Evolutionary conservation across 2,329 filamentous ascomycete genomes (phyloP), one percentile per base, ranked within the genome.

Genomic region (Penicillium sp.): DNA sequence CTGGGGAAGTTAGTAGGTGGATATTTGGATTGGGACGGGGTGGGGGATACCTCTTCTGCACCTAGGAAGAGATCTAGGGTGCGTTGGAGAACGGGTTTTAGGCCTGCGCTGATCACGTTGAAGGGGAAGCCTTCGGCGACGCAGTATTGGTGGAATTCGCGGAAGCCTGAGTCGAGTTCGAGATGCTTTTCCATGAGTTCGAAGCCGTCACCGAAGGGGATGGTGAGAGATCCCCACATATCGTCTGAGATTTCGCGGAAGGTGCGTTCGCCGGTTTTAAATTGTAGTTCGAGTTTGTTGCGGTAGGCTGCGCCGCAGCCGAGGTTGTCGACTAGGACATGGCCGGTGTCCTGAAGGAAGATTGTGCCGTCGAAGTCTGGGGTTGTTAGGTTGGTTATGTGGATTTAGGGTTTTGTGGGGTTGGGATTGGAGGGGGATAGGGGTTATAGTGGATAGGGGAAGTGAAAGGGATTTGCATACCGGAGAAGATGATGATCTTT

Each of bases 231-330:
- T 8, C 82, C 83, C 84, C 86, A 88, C 82, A 88, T 87, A 69
- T 88, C 86, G 61, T 88, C 85, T 0, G 85, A 88, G n/a, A 86
- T 84, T 4, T 88, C 86, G 48, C 84, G 79, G 77, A 88, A 88
- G 0, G 84, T 85, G 14, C 85, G 81, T 68, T 86, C 82, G 67
- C 86, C 86, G 4, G 73, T 78, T 64, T 85, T 83, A 71, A 88
- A 86, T 64, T 88, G 84, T 56, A 82, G 75, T 56, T 88, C 85
- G 48, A 88, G 80, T 38, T 80, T 64, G 54, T 81, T 73, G 47
- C 85, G 81, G 55, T 77, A 77, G 58, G 80, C 76, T 22, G 77
- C 73, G 28, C 86, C 86, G 70, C 85, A 88, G 49, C 86, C 85
- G 61, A 85, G 80, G 63, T 78, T 78, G 68, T 88, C 85, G 71